phyloP scores from a whole-genome alignment of 2,329 filamentous ascomycete species.

The Capronia americana region DNA sequence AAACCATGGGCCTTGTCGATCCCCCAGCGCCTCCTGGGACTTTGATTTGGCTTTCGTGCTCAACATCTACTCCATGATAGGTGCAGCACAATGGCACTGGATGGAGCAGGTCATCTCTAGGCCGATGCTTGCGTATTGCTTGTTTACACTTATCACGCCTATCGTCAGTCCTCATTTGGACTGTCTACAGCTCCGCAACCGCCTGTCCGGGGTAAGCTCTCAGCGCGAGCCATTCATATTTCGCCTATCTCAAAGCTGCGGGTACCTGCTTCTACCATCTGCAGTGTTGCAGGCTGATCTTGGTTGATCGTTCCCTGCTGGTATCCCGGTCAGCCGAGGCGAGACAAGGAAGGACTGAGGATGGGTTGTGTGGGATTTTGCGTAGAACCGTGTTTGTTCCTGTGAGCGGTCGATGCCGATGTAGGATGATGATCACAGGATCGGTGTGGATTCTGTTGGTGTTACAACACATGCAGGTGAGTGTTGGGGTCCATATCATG shows the following conservation, averaged over 20 bases:
- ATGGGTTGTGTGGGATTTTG: neutral
- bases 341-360: slow-evolving; percentile 7
- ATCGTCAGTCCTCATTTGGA: neutral
- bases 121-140: neutral
- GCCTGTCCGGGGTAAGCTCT: slow-evolving; percentile 19
- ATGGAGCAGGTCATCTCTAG: neutral
- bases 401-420: neutral
- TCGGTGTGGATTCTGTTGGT: slow-evolving; percentile 13
- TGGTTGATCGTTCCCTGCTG: slow-evolving; percentile 17
- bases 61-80: slow-evolving; percentile 25
- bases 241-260: slow-evolving; percentile 2
- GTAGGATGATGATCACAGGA: slow-evolving; percentile 10
- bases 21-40: slow-evolving; percentile 9
- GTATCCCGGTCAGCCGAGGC: slow-evolving; percentile 18
- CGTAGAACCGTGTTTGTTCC: neutral
- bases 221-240: neutral
- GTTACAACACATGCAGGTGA: slow-evolving; percentile 4
- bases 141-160: slow-evolving; percentile 3
- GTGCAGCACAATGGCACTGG: neutral
- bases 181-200: neutral
- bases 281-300: slow-evolving; percentile 1
- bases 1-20: slow-evolving; percentile 20
- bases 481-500: neutral
- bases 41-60: slow-evolving; percentile 22
- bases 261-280: slow-evolving; percentile 19